A percentile compares a stretch with the other conserved stretches of the same genome.
Evolutionary conservation across 2,329 filamentous ascomycete species (phyloP).

Genomic region (Aspergillus hortae): DNA sequence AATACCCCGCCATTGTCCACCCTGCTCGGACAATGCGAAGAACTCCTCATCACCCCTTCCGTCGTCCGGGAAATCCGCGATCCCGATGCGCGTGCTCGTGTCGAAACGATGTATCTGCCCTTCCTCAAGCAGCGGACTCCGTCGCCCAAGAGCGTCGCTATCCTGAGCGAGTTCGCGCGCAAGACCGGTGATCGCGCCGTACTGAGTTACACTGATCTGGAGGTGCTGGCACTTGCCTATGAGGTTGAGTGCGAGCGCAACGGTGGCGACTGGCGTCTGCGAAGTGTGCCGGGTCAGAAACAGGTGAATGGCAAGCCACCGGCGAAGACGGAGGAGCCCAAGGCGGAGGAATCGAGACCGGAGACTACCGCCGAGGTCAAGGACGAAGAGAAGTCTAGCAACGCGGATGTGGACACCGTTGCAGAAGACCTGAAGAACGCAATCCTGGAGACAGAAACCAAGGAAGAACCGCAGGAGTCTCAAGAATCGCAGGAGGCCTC

Average conservation of each 20-base stretch:
- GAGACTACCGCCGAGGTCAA: conserved; percentile 25
- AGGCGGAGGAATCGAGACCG: conserved; percentile 30
- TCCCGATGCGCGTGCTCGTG: conserved; percentile 70
- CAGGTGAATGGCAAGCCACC: conserved; percentile 67
- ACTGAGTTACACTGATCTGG: conserved; percentile 82
- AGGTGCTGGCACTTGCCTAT: conserved; percentile 85
- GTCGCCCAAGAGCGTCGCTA: conserved; percentile 69
- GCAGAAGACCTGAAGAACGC: conserved; percentile 26
- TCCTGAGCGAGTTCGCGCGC: conserved; percentile 79
- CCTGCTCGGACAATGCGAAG: conserved; percentile 71
- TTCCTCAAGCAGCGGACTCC: conserved; percentile 78
- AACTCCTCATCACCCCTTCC: conserved; percentile 76
- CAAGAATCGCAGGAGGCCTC: conserved; percentile 18
- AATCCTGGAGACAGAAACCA: conserved; percentile 25
- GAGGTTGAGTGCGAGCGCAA: conserved; percentile 92
- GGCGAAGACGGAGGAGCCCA: conserved; percentile 35
- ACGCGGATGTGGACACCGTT: conserved; percentile 25
- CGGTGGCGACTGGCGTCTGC: conserved; percentile 80
- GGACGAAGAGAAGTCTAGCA: conserved; percentile 15
- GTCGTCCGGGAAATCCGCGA: conserved; percentile 88
- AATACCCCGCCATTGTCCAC: conserved; percentile 84
- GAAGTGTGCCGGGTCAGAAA: conserved; percentile 76
- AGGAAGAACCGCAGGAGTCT: conserved; percentile 20
- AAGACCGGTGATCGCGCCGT: conserved; percentile 87
- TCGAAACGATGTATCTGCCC: conserved; percentile 80